Conservation (phyloP, 2,329 filamentous ascomycete species). For the Diaporthe sp. region DNA sequence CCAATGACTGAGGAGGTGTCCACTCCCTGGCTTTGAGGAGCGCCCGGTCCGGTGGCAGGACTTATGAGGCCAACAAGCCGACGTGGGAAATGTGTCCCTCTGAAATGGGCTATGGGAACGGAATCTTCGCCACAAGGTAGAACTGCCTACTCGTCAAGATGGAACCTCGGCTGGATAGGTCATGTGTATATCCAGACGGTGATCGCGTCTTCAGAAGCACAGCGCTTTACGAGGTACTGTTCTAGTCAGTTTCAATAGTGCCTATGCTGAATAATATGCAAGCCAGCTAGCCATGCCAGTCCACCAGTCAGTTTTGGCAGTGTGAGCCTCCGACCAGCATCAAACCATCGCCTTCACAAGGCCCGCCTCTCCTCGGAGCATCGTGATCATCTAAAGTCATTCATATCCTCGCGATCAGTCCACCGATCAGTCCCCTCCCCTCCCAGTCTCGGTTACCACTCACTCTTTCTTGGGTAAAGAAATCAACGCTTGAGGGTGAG, state of each 20-base stretch:
- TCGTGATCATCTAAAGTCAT: background rate
- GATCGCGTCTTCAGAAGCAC: background rate
- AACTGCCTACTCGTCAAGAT: background rate
- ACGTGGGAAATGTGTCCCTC: background rate
- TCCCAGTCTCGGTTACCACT: background rate
- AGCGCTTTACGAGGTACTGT: background rate
- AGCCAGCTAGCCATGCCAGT: slow-evolving; percentile 3
- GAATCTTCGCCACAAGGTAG: background rate
- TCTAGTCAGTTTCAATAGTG: background rate
- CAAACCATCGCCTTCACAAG: background rate
- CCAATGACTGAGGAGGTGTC: background rate
- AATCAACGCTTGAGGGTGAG: slow-evolving; percentile 7
- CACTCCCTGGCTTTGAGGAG: background rate
- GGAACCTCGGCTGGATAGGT: background rate
- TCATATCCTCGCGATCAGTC: background rate
- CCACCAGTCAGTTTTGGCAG: background rate
- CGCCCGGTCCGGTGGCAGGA: background rate
- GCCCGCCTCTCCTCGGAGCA: background rate
- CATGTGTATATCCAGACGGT: background rate
- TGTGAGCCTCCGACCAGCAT: background rate
- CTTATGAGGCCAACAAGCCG: background rate
- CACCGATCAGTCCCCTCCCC: background rate
- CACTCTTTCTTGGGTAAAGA: background rate
- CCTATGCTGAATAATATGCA: background rate
- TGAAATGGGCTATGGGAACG: background rate